Base-by-base conservation (phyloP, 805 yeast genomes). In the Yarrowia divulgata region DNA sequence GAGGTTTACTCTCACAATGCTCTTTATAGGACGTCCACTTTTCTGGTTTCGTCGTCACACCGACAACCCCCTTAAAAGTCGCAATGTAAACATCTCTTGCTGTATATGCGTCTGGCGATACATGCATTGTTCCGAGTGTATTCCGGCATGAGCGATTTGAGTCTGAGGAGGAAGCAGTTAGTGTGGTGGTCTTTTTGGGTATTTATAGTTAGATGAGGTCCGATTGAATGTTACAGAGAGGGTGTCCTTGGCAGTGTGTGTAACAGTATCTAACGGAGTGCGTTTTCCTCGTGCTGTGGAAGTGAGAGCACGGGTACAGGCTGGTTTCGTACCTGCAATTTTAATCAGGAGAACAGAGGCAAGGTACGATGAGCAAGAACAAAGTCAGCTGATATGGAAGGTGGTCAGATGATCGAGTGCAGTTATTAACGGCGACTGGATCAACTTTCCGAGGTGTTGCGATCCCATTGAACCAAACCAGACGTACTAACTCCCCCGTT, bases 91-190 rank as follows among this genome's bases (percentile, higher is more conserved):
- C 40, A 23, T 23, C 39, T 39, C 55, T 50, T 50, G 55, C 39
- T 49, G 39, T 49, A 50, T 50, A 34, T 34, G 55, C 55, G 37
- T 6, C 18, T 34, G 8, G 54, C 19, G 32, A 32, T 32, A 35
- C 42, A n/a, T 52, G 57, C 57, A 35, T 34, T 16, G 40, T 52
- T 52, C 57, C 42, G 57, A 52, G 57, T 5, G 57, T 34, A 54
- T 37, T 54, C 60, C 60, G 45, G 18, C 23, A 35, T 54, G 60
- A 54, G 60, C 45, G 60, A 54, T 54, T 54, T 54, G 60, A 39
- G 32, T 14, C 42, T 35, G n/a, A 29, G 10, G 35, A 23, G 9
- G n/a, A 48, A 8, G 18, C 10, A 16, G 40, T 39, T 16, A n/a
- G 54, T 45, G 29, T 45, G 14, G 29, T 19, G 49, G 8, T n/a